Conservation (phyloP, 345 rosid species). For the Hibiscus syriacus region DNA sequence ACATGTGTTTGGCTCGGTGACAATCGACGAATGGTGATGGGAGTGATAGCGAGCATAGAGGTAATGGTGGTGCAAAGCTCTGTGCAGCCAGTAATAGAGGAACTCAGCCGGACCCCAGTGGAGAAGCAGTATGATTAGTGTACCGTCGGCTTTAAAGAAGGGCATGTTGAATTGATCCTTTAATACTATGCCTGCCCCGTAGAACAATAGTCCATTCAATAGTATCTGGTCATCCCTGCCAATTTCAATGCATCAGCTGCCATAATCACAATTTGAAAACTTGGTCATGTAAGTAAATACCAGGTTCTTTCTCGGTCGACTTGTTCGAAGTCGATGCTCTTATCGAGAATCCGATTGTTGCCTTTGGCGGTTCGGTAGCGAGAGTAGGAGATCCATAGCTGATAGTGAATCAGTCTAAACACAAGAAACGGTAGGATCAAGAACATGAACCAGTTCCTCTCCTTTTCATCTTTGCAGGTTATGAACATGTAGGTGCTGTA, state of each 20-base stretch:
- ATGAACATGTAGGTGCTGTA: conserved; percentile 27
- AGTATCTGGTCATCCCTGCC: conserved; percentile 73
- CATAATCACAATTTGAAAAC: no score
- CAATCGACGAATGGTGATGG: conserved; percentile 77
- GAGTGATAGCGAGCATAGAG: conserved; percentile 84
- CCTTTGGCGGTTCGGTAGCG: conserved; percentile 61
- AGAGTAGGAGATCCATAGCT: conserved; percentile 55
- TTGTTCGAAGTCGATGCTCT: conserved; percentile 63
- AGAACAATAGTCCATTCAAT: conserved; percentile 44
- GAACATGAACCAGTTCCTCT: conserved; percentile 33
- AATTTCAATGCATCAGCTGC: conserved; percentile 8
- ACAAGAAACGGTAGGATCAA: conserved; percentile 35
- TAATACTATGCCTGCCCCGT: conserved; percentile 12
- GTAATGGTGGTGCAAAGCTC: conserved; percentile 68
- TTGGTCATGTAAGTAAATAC: no score
- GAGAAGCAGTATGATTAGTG: conserved; percentile 32
- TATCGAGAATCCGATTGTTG: conserved; percentile 48
- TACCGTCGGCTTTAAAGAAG: conserved; percentile 50
- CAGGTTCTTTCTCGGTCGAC: conserved; percentile 59
- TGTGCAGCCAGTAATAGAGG: conserved; percentile 75
- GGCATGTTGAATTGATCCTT: conserved; percentile 35
- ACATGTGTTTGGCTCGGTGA: conserved; percentile 85
- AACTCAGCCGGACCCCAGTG: conserved; percentile 79
- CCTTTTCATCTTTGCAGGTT: conserved; percentile 17
- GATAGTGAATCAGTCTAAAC: conserved; percentile 55